Evolutionary conservation across 2,329 filamentous ascomycete genomes (phyloP).

Genomic region (Cylindrodendrum hubeiense): DNA sequence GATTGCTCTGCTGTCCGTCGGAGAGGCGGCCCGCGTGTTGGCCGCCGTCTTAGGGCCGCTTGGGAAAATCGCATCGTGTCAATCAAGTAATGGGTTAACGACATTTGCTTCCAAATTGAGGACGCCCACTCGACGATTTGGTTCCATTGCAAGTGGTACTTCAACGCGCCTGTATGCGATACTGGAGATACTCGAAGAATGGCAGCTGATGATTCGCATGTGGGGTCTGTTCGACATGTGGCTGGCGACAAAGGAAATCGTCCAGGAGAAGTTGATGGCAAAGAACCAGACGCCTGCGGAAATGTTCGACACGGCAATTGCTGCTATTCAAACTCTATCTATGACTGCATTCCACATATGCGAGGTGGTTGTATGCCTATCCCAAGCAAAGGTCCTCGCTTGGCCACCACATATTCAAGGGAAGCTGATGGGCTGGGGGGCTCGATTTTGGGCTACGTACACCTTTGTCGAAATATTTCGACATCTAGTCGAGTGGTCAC

Average conservation of each 20-base stretch:
- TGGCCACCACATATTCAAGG: slow-evolving; percentile 15
- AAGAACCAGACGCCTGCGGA: not conserved
- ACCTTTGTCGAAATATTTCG: slow-evolving; percentile 10
- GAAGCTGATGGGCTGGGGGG: slow-evolving; percentile 5
- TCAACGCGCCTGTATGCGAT: slow-evolving; percentile 16
- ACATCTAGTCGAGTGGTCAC: slow-evolving; percentile 2
- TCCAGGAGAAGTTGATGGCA: not conserved
- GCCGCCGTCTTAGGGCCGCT: slow-evolving; percentile 14
- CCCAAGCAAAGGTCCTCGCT: slow-evolving; percentile 1
- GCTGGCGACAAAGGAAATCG: slow-evolving; percentile 10
- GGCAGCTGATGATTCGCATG: slow-evolving; percentile 23
- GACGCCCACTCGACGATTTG: not conserved
- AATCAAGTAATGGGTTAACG: not conserved
- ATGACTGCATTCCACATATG: slow-evolving; percentile 17
- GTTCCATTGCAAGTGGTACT: not conserved
- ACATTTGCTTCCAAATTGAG: not conserved
- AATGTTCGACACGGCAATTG: not conserved
- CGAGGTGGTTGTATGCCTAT: slow-evolving; percentile 16
- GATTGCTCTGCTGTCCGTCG: slow-evolving; percentile 16
- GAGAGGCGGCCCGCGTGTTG: slow-evolving; percentile 13
- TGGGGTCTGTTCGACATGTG: slow-evolving; percentile 25
- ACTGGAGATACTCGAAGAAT: slow-evolving; percentile 19
- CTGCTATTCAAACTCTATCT: not conserved
- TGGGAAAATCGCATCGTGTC: not conserved
- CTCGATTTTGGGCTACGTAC: slow-evolving; percentile 18